Evolutionary conservation across 345 rosid species (phyloP).

Genomic region (Euclidium syriacum): DNA sequence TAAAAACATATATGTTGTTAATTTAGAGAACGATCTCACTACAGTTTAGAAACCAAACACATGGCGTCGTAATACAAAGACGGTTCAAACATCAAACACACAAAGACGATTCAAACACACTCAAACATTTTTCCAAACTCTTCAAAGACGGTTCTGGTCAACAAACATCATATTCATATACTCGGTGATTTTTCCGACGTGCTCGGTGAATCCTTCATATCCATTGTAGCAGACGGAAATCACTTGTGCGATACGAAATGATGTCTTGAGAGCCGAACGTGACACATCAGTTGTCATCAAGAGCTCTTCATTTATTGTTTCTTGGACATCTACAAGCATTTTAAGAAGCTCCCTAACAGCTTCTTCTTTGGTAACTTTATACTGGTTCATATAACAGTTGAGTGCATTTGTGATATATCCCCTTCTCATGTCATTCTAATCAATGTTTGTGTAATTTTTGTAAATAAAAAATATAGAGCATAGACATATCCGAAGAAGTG

Average conservation of each 20-base stretch:
- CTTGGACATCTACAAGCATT: not conserved
- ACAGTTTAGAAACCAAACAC: no score
- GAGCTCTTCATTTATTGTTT: not conserved
- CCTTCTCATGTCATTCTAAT: no score
- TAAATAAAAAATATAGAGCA: no score
- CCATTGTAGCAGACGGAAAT: not conserved
- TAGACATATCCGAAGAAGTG: no score
- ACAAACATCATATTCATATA: not conserved
- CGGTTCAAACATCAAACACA: no score
- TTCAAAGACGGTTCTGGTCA: not conserved
- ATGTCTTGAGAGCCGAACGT: not conserved
- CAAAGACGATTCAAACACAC: no score
- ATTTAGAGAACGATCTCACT: no score
- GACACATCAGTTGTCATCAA: not conserved
- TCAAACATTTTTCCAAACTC: no score
- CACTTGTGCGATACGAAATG: not conserved
- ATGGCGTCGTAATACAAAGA: no score
- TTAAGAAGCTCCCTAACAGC: not conserved
- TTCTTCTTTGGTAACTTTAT: conserved; percentile 8
- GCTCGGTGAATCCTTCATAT: not conserved
- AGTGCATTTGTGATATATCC: not conserved
- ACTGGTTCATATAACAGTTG: conserved; percentile 19
- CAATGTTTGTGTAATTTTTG: no score
- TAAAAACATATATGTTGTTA: no score
- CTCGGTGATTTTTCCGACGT: not conserved